Base-by-base conservation (phyloP, 805 yeast genomes). In the Allodekkera sacchari region DNA sequence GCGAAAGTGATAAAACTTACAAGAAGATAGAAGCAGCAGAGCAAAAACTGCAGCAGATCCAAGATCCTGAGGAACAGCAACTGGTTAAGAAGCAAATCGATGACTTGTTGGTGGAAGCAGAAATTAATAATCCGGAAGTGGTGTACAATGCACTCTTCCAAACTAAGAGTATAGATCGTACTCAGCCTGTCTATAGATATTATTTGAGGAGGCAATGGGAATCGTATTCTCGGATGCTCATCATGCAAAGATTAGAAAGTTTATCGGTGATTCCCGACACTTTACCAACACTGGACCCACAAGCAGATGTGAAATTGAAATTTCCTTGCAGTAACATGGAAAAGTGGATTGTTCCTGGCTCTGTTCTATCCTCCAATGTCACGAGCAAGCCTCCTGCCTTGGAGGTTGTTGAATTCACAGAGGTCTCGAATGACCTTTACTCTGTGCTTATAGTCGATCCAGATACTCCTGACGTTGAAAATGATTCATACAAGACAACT, bases 191-290 rank as follows among this genome's bases (percentile, higher is more conserved):
- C n/a, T 88, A 76, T 60, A 74, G 95, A 53, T 59, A 72, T 30
- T 62, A 74, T 41, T 71, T 83, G 37, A 62, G 72, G 45, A 60
- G 77, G 39, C 71, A 78, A 41, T 89, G 96, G 96, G 71, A 75
- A 52, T 46, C 56, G 10, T 65, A 77, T 40, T 77, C 73, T 27
- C 73, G 74, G 56, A 81, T 85, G 83, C 52, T 84, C 31, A 63
- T 79, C 32, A 84, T 92, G 92, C 96, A 92, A 62, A 76, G 97
- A 63, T 59, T 92, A 33, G 98, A 92, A 60, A 76, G 81, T 35
- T 61, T 85, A 44, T 71, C 70, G 26, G 84, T 84, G 26, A 83
- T 92, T 37, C 98, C 98, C 11, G 98, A 92, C 53, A 88, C 97
- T 3, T 53, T 92, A 55, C 92, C 96, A 18, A 87, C 96, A 2